These are phyloP conservation scores for Babesia ovis DNA, from an alignment of 169 alveolate genomes.

Conservation along the genomic window DNA sequence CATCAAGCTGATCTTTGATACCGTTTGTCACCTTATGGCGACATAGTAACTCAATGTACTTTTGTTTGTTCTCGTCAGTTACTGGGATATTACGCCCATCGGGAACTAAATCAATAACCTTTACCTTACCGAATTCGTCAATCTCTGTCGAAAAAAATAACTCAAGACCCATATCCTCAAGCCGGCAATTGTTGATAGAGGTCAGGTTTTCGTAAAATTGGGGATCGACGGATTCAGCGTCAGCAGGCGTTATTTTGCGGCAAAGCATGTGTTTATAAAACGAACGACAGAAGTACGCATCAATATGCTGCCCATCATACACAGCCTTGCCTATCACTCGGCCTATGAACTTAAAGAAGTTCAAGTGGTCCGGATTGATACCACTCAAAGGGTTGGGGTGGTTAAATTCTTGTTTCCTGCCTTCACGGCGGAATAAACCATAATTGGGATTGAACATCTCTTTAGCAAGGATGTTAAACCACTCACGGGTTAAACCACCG, in stretches of 20 bases:
- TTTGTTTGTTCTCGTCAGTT: constrained; percentile 92
- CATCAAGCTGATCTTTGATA: constrained; percentile 92
- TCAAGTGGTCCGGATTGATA: constrained; percentile 93
- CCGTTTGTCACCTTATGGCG: constrained; percentile 92
- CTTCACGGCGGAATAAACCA: constrained; percentile 90
- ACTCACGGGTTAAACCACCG: constrained; percentile 99
- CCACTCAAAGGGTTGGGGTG: constrained; percentile 95
- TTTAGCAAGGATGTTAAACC: constrained; percentile 94
- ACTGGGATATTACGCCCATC: constrained; percentile 91
- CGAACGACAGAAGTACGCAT: constrained; percentile 97
- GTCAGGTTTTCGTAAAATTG: constrained; percentile 93
- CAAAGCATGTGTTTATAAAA: constrained; percentile 97
- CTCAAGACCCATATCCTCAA: constrained; percentile 87
- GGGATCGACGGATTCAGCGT: constrained; percentile 98
- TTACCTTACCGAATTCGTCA: constrained; percentile 93
- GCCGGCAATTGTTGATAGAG: constrained; percentile 90
- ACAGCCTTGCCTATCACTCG: constrained; percentile 97
- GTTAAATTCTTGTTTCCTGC: constrained; percentile 89
- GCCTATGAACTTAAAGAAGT: constrained; percentile 97
- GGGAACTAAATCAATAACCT: constrained; percentile 92
- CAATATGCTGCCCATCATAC: constrained; percentile 94
- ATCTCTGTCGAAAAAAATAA: constrained; percentile 87
- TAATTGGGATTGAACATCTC: constrained; percentile 99
- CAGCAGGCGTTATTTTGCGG: constrained; percentile 92
- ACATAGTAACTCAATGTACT: constrained; percentile 93